These are phyloP conservation scores for Arbutus unedo DNA, from an alignment of 148 eudicot genomes.

Conservation along the genomic window DNA sequence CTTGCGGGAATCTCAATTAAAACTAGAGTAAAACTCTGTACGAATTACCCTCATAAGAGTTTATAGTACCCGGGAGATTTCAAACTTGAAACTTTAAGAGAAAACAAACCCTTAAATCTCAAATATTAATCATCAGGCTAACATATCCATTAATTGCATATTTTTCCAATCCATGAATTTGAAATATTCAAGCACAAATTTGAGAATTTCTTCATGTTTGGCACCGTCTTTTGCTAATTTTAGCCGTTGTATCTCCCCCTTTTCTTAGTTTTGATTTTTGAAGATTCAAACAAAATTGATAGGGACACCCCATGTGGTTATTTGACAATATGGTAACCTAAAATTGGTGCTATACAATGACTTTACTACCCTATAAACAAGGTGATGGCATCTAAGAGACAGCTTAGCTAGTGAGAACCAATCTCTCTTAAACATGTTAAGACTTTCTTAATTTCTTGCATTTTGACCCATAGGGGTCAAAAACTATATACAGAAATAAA, in stretches of 20 bases:
- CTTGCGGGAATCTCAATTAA: too few relatives aligned
- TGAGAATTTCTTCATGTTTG: not conserved
- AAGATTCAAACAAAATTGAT: not conserved
- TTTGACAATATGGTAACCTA: not conserved
- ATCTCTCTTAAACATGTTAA: not conserved
- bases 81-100: too few relatives aligned
- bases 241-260: not conserved
- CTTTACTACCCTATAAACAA: not conserved
- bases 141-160: too few relatives aligned
- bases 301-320: not conserved
- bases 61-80: too few relatives aligned
- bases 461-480: not conserved
- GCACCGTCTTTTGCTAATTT: not conserved
- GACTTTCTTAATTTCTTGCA: not conserved
- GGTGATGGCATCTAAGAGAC: not conserved
- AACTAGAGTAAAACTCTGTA: too few relatives aligned
- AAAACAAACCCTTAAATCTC: too few relatives aligned
- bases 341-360: not conserved
- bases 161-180: not conserved
- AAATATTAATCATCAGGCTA: too few relatives aligned
- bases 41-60: too few relatives aligned
- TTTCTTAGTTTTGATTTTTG: not conserved
- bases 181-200: not conserved
- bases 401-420: not conserved
- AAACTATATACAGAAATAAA: not conserved